phyloP scores from a whole-genome alignment of 1,284 basidiomycete genomes.

The Ceratobasidium sp. region DNA sequence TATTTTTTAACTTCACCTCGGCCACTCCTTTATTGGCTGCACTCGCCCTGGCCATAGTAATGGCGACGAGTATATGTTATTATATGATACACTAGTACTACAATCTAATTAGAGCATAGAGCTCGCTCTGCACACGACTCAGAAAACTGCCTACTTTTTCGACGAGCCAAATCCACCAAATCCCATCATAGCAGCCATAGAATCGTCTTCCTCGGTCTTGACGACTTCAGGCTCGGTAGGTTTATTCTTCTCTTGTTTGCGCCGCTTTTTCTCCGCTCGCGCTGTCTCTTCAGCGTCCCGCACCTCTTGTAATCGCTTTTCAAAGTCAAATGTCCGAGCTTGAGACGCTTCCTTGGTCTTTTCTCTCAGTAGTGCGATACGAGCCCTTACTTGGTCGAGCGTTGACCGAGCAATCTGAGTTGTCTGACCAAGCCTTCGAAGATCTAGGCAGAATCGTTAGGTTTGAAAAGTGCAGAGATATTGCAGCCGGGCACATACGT shows the following conservation, averaged over 20 bases:
- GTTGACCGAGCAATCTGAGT: constrained; percentile 93
- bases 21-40: constrained; percentile 25
- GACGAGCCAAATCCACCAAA: constrained; percentile 90
- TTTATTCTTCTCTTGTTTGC: constrained; percentile 67
- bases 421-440: constrained; percentile 92
- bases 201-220: constrained; percentile 64
- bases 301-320: constrained; percentile 86
- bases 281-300: constrained; percentile 75
- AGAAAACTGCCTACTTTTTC: constrained; percentile 70
- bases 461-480: background rate
- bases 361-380: constrained; percentile 90
- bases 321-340: constrained; percentile 94
- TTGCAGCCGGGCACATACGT: constrained; percentile 70
- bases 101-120: constrained; percentile 6
- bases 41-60: constrained; percentile 21
- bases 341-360: constrained; percentile 83
- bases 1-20: constrained; percentile 46
- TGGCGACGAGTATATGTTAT: background rate
- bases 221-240: constrained; percentile 68
- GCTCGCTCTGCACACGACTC: constrained; percentile 5
- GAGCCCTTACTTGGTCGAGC: constrained; percentile 89
- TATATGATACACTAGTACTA: constrained; percentile 36
- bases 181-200: constrained; percentile 90
- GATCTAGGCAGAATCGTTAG: constrained; percentile 67
- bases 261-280: constrained; percentile 73